These are phyloP conservation scores for Boletellus sp. DNA, from an alignment of 768 basidiomycete genomes.

Conservation along the genomic window DNA sequence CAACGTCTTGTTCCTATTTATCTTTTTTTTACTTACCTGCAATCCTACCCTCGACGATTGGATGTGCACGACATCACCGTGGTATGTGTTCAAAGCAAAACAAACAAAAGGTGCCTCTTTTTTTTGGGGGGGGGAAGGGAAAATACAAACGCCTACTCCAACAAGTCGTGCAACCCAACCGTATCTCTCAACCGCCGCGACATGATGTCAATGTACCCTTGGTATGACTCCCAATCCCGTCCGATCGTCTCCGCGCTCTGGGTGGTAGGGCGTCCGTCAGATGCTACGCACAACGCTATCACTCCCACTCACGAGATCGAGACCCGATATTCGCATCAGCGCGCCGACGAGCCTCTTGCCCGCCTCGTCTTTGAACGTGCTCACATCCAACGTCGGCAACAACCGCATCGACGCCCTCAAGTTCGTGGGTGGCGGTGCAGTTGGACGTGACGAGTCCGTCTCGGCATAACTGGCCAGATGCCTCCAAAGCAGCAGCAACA, in stretches of 20 bases:
- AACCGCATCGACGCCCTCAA: slow-evolving; percentile 52
- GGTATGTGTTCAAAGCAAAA: not conserved
- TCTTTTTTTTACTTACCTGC: not conserved
- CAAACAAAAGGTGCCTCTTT: not conserved
- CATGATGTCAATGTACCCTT: slow-evolving; percentile 76
- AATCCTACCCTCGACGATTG: not conserved
- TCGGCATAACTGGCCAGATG: slow-evolving; percentile 66
- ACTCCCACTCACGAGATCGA: slow-evolving; percentile 46
- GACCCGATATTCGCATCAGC: slow-evolving; percentile 48
- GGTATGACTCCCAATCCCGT: slow-evolving; percentile 57
- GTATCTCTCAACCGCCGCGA: slow-evolving; percentile 63
- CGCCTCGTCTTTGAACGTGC: slow-evolving; percentile 54
- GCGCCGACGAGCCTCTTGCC: slow-evolving; percentile 52
- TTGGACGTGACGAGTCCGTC: slow-evolving; percentile 22
- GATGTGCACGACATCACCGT: not conserved
- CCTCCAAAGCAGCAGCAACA: slow-evolving; percentile 76
- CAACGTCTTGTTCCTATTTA: slow-evolving; percentile 3
- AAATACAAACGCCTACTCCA: slow-evolving; percentile 18
- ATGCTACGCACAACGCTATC: not conserved
- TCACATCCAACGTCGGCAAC: slow-evolving; percentile 53
- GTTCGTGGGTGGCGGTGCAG: slow-evolving; percentile 20
- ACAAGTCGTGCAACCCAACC: slow-evolving; percentile 49
- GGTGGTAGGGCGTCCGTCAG: slow-evolving; percentile 11
- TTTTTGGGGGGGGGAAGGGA: not conserved
- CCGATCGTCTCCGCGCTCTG: slow-evolving; percentile 45